Base-by-base conservation (phyloP, 768 basidiomycete genomes). In the Suillus plorans region DNA sequence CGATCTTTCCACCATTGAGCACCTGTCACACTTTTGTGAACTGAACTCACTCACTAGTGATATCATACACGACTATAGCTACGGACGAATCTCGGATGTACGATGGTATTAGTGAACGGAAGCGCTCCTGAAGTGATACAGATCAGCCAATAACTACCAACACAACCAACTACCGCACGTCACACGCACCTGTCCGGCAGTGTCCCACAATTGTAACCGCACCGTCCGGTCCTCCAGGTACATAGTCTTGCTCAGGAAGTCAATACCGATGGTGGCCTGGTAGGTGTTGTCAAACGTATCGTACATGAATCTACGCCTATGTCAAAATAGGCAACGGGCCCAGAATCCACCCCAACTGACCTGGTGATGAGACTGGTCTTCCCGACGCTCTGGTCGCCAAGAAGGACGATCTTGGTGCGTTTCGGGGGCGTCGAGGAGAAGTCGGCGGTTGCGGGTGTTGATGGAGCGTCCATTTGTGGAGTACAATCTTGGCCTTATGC, bases 241-340 rank as follows among this genome's bases (percentile, higher is more conserved):
- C 94, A 99, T 97, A 0, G 97, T 99, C 84, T 99, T 99, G 81
- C 95, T 97, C 79, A 99, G 82, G 77, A 99, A 99, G 81, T 99
- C 97, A 78, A 99, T 99, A 64, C 97, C 95, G 74, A 97, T 97
- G 12, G 95, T 97, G 22, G 95, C 95, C 76, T 95, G 94, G 77
- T 99, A 99, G 52, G 97, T 99, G 78, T 99, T 99, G 83, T 99
- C 97, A 78, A 99, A 99, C 1, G 97, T 99, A 80, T 99, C 97
- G 77, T 99, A 99, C 97, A 99, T 96, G 76, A 93, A 92, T 80
- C 94, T 96, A 69, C 41, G 34, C 20, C 28, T 22, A 55, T 14
- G 45, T 58, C 56, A 66, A 62, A 8, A 25, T 4, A 18, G 4
- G 52, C 20, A 49, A 25, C 45, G 18, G 20, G 44, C 55, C 52